Conservation (phyloP, 768 basidiomycete genomes). For the Amanita fuliginea region DNA sequence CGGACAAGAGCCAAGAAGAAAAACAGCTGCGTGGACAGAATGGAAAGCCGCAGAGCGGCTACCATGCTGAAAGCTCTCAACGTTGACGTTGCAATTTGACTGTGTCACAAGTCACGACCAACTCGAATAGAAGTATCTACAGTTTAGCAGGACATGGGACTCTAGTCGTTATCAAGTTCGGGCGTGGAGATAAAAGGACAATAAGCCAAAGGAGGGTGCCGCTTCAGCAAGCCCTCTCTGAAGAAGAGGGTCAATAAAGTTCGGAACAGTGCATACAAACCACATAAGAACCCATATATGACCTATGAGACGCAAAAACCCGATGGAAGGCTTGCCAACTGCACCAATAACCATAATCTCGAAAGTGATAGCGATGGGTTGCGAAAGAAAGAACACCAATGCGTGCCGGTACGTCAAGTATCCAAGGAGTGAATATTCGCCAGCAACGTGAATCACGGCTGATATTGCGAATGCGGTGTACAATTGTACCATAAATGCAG, state of each 20-base stretch:
- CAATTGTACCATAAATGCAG: slow-evolving; percentile 11
- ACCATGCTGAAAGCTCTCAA: neutral
- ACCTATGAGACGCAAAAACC: slow-evolving; percentile 10
- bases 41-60: neutral
- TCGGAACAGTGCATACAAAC: slow-evolving; percentile 14
- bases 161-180: too few species aligned
- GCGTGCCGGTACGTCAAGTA: slow-evolving; percentile 6
- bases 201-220: slow-evolving; percentile 2
- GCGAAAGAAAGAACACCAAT: slow-evolving; percentile 18
- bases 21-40: neutral
- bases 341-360: slow-evolving; percentile 19
- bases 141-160: too few species aligned
- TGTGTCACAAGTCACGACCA: too few species aligned
- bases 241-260: slow-evolving; percentile 12
- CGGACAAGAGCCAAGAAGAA: slow-evolving; percentile 4
- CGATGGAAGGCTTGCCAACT: slow-evolving; percentile 9
- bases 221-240: slow-evolving; percentile 9
- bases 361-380: slow-evolving; percentile 22
- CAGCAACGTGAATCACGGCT: slow-evolving; percentile 20
- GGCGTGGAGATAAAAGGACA: too few species aligned
- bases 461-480: slow-evolving; percentile 19
- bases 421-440: slow-evolving; percentile 20
- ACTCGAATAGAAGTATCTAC: too few species aligned
- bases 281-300: slow-evolving; percentile 18
- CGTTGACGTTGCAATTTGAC: too few species aligned